Base-by-base conservation (phyloP, 2,329 filamentous ascomycete species). In the Hypoxylon sp. region DNA sequence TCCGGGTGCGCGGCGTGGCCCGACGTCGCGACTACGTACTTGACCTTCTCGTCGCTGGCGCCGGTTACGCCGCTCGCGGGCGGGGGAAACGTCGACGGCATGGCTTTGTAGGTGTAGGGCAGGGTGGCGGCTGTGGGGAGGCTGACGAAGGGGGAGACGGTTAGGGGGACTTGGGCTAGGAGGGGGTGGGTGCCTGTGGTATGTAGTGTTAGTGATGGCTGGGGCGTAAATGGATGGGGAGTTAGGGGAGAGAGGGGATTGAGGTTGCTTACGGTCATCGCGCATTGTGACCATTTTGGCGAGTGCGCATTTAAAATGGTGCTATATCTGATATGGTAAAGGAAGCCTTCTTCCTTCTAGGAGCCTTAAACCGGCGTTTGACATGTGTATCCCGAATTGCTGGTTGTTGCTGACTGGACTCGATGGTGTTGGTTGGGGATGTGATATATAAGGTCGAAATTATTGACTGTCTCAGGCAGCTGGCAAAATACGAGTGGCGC, bases 21-120 rank as follows among this genome's bases (percentile, higher is more conserved):
- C 0, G 93, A 91, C 10, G 86, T 83, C 2, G 94, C 95, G 58
- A 92, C 84, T 22, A 98, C 90, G 80, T 97, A 98, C 71, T 86
- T 87, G 31, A 85, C 86, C 72, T 88, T 91, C n/a, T 81, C 70
- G 75, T 81, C 66, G 26, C 80, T 76, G 19, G 80, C 67, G 56
- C 71, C 78, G 13, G 79, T 79, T 19, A 87, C 82, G 65, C 86
- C 85, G 6, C 89, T 87, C 35, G 89, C 86, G 1, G 92, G 92
- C 1, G 89, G 89, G 0, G 96, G 95, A 0, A 98, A 88, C 1
- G 94, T 92, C 0, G 94, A 95, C 0, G 95, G 93, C 77, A 98
- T 91, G 10, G 90, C 87, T 78, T 94, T 95, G 87, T 98, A 98
- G 74, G 94, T 97, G 84, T 98, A 98, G 24, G 96, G 95, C 6